A percentile compares a stretch with the other conserved stretches of the same genome.
These are phyloP conservation scores for Globisporangium recalcitrans DNA, from an alignment of 352 stramenopile species.

Conservation along the genomic window DNA sequence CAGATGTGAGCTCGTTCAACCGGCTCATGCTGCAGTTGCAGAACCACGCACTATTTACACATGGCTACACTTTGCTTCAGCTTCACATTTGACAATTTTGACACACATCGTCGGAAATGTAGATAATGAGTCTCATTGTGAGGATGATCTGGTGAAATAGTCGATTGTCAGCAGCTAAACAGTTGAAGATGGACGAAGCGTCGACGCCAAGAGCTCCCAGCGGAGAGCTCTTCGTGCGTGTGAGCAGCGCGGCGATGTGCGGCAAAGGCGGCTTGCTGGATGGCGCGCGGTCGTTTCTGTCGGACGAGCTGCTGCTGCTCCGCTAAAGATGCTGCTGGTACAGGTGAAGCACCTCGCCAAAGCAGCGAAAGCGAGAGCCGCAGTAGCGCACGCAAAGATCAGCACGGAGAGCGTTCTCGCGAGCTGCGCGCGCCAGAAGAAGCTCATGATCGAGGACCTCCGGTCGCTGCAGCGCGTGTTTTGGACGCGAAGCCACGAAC, in stretches of 20 bases:
- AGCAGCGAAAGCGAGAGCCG: not conserved
- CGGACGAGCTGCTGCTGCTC: constrained; percentile 23
- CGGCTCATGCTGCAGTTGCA: constrained; percentile 61
- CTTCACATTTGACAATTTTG: not conserved
- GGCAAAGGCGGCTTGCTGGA: constrained; percentile 22
- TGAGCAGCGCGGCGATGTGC: constrained; percentile 20
- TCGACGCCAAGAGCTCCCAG: constrained; percentile 17
- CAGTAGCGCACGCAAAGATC: not conserved
- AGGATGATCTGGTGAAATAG: too few species aligned
- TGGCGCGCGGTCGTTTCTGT: constrained; percentile 25
- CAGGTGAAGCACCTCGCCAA: not conserved
- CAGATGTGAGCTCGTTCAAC: constrained; percentile 46
- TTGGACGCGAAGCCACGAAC: constrained; percentile 22
- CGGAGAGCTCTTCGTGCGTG: constrained; percentile 44
- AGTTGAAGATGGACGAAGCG: not conserved
- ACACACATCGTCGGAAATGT: not conserved
- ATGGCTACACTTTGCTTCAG: constrained; percentile 5
- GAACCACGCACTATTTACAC: constrained; percentile 9
- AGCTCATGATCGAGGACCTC: constrained; percentile 26
- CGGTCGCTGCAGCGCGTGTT: constrained; percentile 29
- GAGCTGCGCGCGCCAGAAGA: constrained; percentile 31
- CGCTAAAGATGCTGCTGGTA: not conserved
- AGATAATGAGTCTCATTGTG: too few species aligned
- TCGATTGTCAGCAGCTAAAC: too few species aligned
- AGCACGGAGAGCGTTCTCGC: constrained; percentile 24